A percentile compares a stretch with the other conserved stretches of the same genome.
Conservation (phyloP, 768 basidiomycete genomes). For the Udeniomyces megalosporus region DNA sequence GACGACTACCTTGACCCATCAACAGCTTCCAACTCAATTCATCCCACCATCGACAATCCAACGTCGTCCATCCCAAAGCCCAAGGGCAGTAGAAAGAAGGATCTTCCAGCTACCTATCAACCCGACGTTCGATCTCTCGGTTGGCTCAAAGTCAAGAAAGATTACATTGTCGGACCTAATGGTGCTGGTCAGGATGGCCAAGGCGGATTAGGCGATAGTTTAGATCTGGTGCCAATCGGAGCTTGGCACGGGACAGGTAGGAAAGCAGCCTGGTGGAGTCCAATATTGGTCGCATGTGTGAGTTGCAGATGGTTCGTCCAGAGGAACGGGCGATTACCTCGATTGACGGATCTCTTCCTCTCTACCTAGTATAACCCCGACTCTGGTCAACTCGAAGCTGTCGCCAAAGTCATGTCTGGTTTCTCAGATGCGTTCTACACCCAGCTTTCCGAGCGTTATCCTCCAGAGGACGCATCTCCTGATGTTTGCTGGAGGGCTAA, state of each 20-base stretch:
- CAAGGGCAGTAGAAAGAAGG: conserved; percentile 39
- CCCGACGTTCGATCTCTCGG: conserved; percentile 69
- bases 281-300: conserved; percentile 12
- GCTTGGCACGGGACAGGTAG: conserved; percentile 68
- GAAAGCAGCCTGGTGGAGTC: conserved; percentile 10
- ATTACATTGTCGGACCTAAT: conserved; percentile 67
- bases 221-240: conserved; percentile 36
- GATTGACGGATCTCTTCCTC: no score
- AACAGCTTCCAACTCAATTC: no score
- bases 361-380: conserved; percentile 40
- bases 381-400: conserved; percentile 48
- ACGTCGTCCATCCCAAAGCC: conserved; percentile 12
- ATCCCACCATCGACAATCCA: not conserved
- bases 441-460: conserved; percentile 35
- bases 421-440: conserved; percentile 75
- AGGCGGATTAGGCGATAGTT: conserved; percentile 44
- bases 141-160: conserved; percentile 86
- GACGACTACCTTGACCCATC: conserved; percentile 16
- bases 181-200: no score
- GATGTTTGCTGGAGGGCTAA: conserved; percentile 44
- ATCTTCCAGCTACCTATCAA: conserved; percentile 71
- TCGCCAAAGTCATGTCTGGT: conserved; percentile 71
- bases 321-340: no score
- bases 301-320: not conserved
- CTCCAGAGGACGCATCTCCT: conserved; percentile 53